Evolutionary conservation across 2,329 filamentous ascomycete species (phyloP).

Genomic region (Dactylellina leptospora): DNA sequence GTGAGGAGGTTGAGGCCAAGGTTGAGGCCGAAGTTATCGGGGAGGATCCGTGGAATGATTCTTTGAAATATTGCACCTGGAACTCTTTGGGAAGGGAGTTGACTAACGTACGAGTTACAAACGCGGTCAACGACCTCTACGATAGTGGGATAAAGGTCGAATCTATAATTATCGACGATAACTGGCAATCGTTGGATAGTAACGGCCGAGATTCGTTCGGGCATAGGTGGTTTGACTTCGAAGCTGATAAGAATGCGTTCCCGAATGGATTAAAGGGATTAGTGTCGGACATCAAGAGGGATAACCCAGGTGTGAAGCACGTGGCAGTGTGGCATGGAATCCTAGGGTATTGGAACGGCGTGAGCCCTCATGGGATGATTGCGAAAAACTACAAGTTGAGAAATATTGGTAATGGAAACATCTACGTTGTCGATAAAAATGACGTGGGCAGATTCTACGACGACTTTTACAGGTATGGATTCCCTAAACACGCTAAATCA

Average conservation of each 20-base stretch:
- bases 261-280: conserved; percentile 79
- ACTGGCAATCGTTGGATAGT: conserved; percentile 82
- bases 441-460: conserved; percentile 82
- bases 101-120: conserved; percentile 79
- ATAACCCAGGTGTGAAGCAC: conserved; percentile 79
- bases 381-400: conserved; percentile 80
- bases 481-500: conserved; percentile 1
- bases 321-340: conserved; percentile 95
- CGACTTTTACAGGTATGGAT: conserved; percentile 76
- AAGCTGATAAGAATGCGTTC: conserved; percentile 81
- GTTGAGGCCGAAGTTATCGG: not conserved
- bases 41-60: conserved; percentile 65
- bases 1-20: not conserved
- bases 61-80: conserved; percentile 95
- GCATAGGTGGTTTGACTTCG: conserved; percentile 78
- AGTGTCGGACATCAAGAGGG: conserved; percentile 73
- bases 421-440: conserved; percentile 66
- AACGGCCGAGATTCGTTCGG: conserved; percentile 64
- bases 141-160: conserved; percentile 77
- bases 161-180: conserved; percentile 94
- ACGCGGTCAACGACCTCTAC: conserved; percentile 76
- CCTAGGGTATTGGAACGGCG: conserved; percentile 88
- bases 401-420: conserved; percentile 66
- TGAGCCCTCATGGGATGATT: conserved; percentile 77
- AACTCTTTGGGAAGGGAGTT: conserved; percentile 86